Evolutionary conservation across 2,329 filamentous ascomycete genomes (phyloP), one percentile per base, ranked within the genome.

Genomic region (Colletotrichum destructivum): DNA sequence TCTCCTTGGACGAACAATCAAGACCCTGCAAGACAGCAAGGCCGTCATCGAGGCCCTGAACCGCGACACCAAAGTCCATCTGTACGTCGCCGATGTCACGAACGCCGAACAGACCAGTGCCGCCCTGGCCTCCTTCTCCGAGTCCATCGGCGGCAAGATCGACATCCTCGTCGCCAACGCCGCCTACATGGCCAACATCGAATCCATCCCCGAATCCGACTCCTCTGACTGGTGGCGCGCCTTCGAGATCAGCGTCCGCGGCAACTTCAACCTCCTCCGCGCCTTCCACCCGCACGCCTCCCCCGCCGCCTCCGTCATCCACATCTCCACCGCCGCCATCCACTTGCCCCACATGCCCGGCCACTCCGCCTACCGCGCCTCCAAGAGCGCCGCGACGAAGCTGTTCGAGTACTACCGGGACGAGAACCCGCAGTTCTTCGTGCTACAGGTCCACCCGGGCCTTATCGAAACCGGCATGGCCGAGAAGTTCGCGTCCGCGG

Each of bases 221-320:
- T 42, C 74, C 0, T 62, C 64, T 0, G 77, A 77, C n/a, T 79
- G 76, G 69, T 79, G 77, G 74, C 60, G 62, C 11, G 72, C 74
- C 15, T 79, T 79, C 62, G 84, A 87, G 40, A 82, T 88, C 66
- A 89, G 89, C 66, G 75, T 89, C 38, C 85, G 83, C 49, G 87
- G 88, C 0, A 77, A 81, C 0, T 86, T 86, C 46, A 80, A 87
- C 21, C 75, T 84, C 38, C 81, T 83, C 2, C 79, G 81, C n/a
- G 81, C 83, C 0, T 88, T 89, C 72, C 79, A 89, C 9, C 85
- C 86, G 1, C 21, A 70, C 18, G 57, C 74, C 56, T 38, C 69
- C 40, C 18, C 72, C 3, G 55, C 63, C 16, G 76, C 75, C 0
- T 72, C 75, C 4, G 75, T 79, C 2, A 65, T 80, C 9, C 75